These are phyloP conservation scores for Breynia disticha DNA, from an alignment of 441 rosid genomes.

Conservation along the genomic window DNA sequence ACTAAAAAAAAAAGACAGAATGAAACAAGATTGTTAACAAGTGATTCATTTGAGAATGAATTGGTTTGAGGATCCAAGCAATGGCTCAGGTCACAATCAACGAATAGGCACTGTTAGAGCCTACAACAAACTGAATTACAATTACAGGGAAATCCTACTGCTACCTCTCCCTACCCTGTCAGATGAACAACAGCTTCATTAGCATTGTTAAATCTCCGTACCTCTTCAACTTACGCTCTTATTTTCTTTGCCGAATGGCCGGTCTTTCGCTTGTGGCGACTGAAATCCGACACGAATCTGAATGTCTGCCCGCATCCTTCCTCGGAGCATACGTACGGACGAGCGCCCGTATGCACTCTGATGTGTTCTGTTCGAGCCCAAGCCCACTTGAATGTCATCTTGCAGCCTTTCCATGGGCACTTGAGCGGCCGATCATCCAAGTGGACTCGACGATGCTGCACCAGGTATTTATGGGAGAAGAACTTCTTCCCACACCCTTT, in stretches of 20 bases:
- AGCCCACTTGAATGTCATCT: conserved; percentile 98
- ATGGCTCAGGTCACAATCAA: conserved; percentile 15
- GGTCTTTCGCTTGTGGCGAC: conserved; percentile 94
- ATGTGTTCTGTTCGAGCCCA: conserved; percentile 98
- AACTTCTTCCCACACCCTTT: conserved; percentile 92
- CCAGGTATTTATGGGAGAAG: conserved; percentile 92
- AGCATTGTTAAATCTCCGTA: conserved; percentile 24
- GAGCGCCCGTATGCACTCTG: conserved; percentile 99
- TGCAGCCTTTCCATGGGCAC: conserved; percentile 99
- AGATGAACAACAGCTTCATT: conserved; percentile 34
- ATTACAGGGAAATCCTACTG: conserved; percentile 26
- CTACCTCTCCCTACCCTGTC: conserved; percentile 28
- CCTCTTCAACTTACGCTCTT: conserved; percentile 26
- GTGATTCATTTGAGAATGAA: conserved; percentile 5
- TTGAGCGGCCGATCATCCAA: conserved; percentile 94
- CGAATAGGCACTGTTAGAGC: conserved; percentile 21
- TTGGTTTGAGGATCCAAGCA: conserved; percentile 10
- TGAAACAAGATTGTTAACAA: background rate
- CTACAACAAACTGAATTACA: conserved; percentile 21
- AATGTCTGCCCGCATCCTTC: conserved; percentile 93
- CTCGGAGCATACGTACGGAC: conserved; percentile 81
- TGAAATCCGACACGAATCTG: conserved; percentile 91
- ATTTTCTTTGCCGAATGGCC: conserved; percentile 83
- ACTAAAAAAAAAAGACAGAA: background rate
- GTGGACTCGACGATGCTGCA: conserved; percentile 92